A percentile compares a stretch with the other conserved stretches of the same genome.
Conservation (phyloP, 805 yeast genomes). For the Zygotorulaspora sp. region DNA sequence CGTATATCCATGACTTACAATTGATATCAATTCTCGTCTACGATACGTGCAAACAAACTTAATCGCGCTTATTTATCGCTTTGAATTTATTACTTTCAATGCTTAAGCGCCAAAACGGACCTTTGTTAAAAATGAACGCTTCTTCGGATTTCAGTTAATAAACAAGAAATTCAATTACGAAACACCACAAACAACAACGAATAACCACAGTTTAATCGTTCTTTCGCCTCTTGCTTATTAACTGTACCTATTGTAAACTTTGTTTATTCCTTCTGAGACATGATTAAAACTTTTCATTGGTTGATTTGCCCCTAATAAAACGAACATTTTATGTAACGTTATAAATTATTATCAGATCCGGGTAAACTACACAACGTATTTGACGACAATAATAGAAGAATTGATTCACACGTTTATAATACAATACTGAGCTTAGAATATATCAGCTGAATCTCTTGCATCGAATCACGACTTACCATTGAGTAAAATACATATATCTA, state of each 20-base stretch:
- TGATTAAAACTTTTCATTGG: slow-evolving; percentile 3
- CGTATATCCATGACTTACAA: slow-evolving; percentile 20
- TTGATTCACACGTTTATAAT: no score
- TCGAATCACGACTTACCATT: no score
- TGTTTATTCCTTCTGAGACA: slow-evolving; percentile 1
- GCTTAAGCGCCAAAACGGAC: slow-evolving; percentile 4
- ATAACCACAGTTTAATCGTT: background rate
- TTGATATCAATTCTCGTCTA: background rate
- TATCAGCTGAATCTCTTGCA: no score
- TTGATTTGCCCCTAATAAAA: slow-evolving; percentile 2
- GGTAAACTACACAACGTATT: slow-evolving; percentile 9
- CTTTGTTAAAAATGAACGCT: slow-evolving; percentile 3
- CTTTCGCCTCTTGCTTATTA: background rate
- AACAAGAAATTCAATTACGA: slow-evolving; percentile 1
- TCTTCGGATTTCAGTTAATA: slow-evolving; percentile 1
- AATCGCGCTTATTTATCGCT: slow-evolving; percentile 2
- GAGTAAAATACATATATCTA: no score
- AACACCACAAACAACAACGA: slow-evolving; percentile 1
- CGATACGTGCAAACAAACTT: background rate
- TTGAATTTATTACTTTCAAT: background rate
- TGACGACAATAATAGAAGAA: no score
- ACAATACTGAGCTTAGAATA: no score
- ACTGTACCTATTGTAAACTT: background rate
- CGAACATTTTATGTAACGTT: background rate
- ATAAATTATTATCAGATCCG: background rate